A percentile compares a stretch with the other conserved stretches of the same genome.
Evolutionary conservation across 2,329 filamentous ascomycete genomes (phyloP).

Genomic region (Coniochaeta hoffmannii): DNA sequence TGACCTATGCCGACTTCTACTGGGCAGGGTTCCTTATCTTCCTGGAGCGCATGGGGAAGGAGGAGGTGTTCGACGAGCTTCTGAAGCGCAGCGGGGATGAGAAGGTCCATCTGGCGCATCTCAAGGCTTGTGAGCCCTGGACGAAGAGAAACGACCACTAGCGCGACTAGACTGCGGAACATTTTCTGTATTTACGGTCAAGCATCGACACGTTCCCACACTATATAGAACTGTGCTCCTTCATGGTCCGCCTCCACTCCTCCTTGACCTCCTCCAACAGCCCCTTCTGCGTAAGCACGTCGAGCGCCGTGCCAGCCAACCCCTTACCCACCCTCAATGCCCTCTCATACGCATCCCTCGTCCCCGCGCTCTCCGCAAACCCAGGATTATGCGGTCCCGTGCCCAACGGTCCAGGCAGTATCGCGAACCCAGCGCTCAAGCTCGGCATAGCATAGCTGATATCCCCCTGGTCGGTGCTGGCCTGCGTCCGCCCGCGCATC

Average conservation of each 20-base stretch:
- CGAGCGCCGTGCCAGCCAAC: slow-evolving; percentile 38
- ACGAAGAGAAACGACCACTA: slow-evolving; percentile 29
- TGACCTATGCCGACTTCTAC: slow-evolving; percentile 51
- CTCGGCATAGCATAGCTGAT: slow-evolving; percentile 51
- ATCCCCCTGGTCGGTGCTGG: slow-evolving; percentile 54
- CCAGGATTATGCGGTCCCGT: slow-evolving; percentile 43
- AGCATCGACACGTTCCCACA: background rate
- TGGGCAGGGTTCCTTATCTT: slow-evolving; percentile 26
- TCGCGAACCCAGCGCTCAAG: slow-evolving; percentile 43
- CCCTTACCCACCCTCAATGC: slow-evolving; percentile 39
- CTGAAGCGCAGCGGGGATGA: slow-evolving; percentile 29
- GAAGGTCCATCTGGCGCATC: slow-evolving; percentile 27
- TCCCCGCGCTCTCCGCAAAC: slow-evolving; percentile 44
- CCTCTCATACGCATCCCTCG: slow-evolving; percentile 35
- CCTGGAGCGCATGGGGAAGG: slow-evolving; percentile 22
- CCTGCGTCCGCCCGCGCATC: slow-evolving; percentile 34
- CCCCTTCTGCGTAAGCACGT: slow-evolving; percentile 33
- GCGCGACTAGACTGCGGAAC: background rate
- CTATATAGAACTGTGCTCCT: slow-evolving; percentile 1
- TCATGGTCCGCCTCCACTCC: slow-evolving; percentile 26
- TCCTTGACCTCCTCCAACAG: slow-evolving; percentile 33
- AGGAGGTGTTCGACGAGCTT: slow-evolving; percentile 24
- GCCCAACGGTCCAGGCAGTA: slow-evolving; percentile 35
- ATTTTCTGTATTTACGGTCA: no score
- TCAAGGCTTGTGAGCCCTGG: slow-evolving; percentile 34